These are phyloP conservation scores for Entrophospora sp. DNA, from an alignment of 192 early-diverging fungal genomes.

Conservation along the genomic window DNA sequence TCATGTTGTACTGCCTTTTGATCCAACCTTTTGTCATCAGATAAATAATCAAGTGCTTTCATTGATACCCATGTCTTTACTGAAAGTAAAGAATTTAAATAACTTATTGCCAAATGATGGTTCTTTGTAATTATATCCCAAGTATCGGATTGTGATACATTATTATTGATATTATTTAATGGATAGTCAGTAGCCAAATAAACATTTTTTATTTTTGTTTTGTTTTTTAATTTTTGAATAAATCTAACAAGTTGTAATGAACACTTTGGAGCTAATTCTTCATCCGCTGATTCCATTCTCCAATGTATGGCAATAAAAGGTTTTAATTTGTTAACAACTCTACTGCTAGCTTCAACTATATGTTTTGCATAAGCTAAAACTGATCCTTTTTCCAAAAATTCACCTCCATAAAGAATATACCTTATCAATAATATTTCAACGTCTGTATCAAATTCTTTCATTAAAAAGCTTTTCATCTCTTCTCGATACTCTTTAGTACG, in stretches of 20 bases:
- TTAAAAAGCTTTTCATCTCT: background rate
- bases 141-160: constrained; percentile 10
- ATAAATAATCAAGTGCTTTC: background rate
- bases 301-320: constrained; percentile 32
- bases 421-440: background rate
- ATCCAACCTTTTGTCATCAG: background rate
- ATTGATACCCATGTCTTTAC: background rate
- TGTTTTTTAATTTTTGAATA: background rate
- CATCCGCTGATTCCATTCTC: constrained; percentile 25
- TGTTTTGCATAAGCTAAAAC: background rate
- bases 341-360: background rate
- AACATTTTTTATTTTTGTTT: constrained; percentile 5
- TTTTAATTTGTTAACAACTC: background rate
- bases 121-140: background rate
- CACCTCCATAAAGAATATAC: too few relatives aligned
- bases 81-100: background rate
- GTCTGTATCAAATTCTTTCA: background rate
- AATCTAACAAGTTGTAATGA: constrained; percentile 13
- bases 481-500: too few relatives aligned
- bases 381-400: background rate
- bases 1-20: background rate
- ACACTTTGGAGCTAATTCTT: constrained; percentile 17
- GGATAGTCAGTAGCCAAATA: constrained; percentile 32
- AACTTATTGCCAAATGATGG: constrained; percentile 26
- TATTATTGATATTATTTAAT: constrained; percentile 18